Evolutionary conservation across 805 yeast genomes (phyloP).

Genomic region (Saccharomyces eubayanus): DNA sequence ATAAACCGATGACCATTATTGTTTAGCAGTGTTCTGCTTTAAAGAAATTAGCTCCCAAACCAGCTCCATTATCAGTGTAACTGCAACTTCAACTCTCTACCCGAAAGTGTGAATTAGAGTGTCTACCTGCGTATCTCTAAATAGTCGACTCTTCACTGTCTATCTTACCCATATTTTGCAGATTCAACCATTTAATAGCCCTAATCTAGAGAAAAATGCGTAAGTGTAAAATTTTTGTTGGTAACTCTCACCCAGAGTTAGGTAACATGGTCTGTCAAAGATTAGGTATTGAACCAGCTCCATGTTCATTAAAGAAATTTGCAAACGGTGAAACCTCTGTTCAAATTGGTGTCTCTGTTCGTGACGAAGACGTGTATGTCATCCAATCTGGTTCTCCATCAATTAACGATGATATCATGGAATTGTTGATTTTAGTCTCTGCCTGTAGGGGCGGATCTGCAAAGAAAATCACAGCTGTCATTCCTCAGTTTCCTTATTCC

Average conservation of each 20-base stretch:
- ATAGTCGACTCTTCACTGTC: neutral
- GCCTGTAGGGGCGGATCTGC: constrained; percentile 99
- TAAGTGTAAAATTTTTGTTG: constrained; percentile 93
- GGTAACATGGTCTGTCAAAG: constrained; percentile 86
- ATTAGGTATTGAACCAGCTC: constrained; percentile 89
- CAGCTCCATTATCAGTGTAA: neutral
- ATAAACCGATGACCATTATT: neutral
- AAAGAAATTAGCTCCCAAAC: neutral
- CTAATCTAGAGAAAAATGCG: constrained; percentile 49
- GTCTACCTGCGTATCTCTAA: neutral
- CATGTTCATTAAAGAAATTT: constrained; percentile 82
- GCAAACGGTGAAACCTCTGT: constrained; percentile 97
- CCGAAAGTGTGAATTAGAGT: neutral
- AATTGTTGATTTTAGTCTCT: constrained; percentile 79
- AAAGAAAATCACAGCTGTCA: constrained; percentile 89
- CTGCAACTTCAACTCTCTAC: neutral
- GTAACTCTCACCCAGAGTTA: constrained; percentile 91
- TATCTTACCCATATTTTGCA: neutral
- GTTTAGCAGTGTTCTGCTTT: neutral
- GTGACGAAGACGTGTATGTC: constrained; percentile 94
- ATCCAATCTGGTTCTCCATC: constrained; percentile 87
- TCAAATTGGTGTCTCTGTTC: constrained; percentile 85
- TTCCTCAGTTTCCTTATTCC: constrained; percentile 96
- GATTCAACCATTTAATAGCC: neutral
- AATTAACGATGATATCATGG: constrained; percentile 92